phyloP scores from a whole-genome alignment of 2,329 filamentous ascomycete species.

The Didymosphaeria variabile region DNA sequence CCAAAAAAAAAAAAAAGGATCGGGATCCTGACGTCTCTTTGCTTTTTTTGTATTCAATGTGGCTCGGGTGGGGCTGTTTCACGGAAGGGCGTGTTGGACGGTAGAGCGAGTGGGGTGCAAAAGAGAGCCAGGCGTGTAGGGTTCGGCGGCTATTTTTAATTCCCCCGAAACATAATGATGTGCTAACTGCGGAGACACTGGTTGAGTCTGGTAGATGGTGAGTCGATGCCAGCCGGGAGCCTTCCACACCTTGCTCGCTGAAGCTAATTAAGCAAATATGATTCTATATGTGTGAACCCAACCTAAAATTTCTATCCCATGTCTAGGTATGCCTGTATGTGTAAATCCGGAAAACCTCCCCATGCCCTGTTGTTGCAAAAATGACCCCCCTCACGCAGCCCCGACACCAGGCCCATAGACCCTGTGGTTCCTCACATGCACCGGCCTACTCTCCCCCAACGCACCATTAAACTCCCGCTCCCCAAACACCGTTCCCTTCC shows the following conservation, averaged over 20 bases:
- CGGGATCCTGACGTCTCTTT: too few relatives aligned
- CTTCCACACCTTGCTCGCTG: not conserved
- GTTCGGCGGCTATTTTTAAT: too few relatives aligned
- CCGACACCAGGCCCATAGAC: slow-evolving; percentile 33
- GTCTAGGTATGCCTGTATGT: too few relatives aligned
- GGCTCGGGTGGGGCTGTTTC: too few relatives aligned
- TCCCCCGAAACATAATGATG: too few relatives aligned
- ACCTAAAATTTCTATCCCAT: not conserved
- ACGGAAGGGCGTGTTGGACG: too few relatives aligned
- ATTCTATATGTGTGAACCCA: not conserved
- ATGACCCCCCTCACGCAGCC: not conserved
- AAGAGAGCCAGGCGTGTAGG: too few relatives aligned
- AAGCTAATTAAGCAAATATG: not conserved
- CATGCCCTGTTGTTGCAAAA: not conserved
- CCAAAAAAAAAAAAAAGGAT: too few relatives aligned
- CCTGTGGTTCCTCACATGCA: slow-evolving; percentile 30
- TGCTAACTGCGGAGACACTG: too few relatives aligned
- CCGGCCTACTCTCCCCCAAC: slow-evolving; percentile 22
- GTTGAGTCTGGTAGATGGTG: not conserved
- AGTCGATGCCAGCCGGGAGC: not conserved
- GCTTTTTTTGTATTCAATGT: too few relatives aligned
- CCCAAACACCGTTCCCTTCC: slow-evolving; percentile 53
- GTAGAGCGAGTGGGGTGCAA: too few relatives aligned
- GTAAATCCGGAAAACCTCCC: too few relatives aligned
- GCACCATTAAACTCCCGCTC: slow-evolving; percentile 36